A percentile compares a stretch with the other conserved stretches of the same genome.
Evolutionary conservation across 2,329 filamentous ascomycete species (phyloP).

Genomic region (Falciphora oryzae): DNA sequence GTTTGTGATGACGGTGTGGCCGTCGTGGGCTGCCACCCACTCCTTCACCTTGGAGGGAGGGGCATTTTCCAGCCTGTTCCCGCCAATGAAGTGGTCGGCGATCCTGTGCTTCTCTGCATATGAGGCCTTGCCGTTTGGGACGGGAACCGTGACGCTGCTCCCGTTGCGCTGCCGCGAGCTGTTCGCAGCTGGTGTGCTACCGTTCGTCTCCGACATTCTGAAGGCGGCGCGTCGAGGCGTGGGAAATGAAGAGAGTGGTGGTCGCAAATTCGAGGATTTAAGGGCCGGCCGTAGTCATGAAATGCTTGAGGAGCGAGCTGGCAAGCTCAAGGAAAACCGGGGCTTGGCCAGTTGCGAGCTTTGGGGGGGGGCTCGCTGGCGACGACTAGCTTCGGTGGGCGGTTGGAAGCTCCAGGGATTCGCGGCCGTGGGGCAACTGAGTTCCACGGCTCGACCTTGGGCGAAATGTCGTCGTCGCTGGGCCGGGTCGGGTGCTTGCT

Average conservation of each 20-base stretch:
- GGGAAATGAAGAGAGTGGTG: conserved; percentile 3
- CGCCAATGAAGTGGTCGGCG: conserved; percentile 92
- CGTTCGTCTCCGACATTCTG: conserved; percentile 45
- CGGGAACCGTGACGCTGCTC: conserved; percentile 41
- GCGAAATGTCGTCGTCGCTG: not conserved
- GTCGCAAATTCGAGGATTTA: not conserved
- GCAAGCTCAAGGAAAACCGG: conserved; percentile 5
- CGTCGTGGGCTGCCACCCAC: conserved; percentile 83
- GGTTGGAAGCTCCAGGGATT: not conserved
- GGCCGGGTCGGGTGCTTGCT: not conserved
- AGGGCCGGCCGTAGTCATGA: conserved; percentile 7
- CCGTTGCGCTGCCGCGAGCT: conserved; percentile 18
- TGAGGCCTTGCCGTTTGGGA: conserved; percentile 54
- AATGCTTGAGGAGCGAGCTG: conserved; percentile 9
- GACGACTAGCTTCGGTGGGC: not conserved
- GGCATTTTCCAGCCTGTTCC: conserved; percentile 79
- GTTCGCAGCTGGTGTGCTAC: conserved; percentile 33
- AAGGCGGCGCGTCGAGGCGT: conserved; percentile 8
- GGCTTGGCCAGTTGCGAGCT: conserved; percentile 6
- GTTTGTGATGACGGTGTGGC: conserved; percentile 97
- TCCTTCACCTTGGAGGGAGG: conserved; percentile 87
- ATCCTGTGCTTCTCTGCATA: conserved; percentile 79
- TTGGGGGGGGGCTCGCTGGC: not conserved
- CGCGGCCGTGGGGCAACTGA: not conserved
- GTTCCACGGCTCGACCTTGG: not conserved